A percentile compares a stretch with the other conserved stretches of the same genome.
Evolutionary conservation across 257 asterid genomes (phyloP).

Genomic region (Galeopsis tetrahit): DNA sequence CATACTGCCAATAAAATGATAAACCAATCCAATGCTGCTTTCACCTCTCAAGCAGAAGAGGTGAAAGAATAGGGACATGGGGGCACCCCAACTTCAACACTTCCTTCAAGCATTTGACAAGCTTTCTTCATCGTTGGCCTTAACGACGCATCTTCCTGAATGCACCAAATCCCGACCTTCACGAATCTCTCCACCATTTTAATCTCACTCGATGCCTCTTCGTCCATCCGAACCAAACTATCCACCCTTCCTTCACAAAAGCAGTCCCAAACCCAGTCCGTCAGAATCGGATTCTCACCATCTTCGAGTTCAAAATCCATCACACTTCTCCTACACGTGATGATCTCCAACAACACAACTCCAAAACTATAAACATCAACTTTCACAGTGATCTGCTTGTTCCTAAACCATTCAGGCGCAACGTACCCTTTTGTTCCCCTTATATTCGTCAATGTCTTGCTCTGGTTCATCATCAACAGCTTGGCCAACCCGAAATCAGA

Average conservation of each 20-base stretch:
- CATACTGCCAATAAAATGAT: too few species aligned
- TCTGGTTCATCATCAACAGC: conserved; percentile 50
- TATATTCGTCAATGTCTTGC: conserved; percentile 42
- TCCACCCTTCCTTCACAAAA: conserved; percentile 39
- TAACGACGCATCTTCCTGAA: conserved; percentile 56
- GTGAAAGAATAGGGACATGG: conserved; percentile 44
- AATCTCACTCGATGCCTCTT: conserved; percentile 45
- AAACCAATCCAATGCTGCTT: too few species aligned
- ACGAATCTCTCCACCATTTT: conserved; percentile 43
- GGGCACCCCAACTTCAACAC: conserved; percentile 48
- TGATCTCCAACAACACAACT: conserved; percentile 54
- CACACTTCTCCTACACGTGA: conserved; percentile 44
- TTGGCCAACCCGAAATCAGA: conserved; percentile 71
- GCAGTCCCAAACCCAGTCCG: conserved; percentile 61
- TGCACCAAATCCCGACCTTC: conserved; percentile 73
- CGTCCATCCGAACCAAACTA: conserved; percentile 42
- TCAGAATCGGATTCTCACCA: conserved; percentile 37
- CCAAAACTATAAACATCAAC: conserved; percentile 73
- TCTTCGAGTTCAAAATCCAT: conserved; percentile 34
- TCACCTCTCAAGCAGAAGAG: background rate
- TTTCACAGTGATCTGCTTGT: conserved; percentile 44
- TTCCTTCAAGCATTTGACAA: conserved; percentile 66
- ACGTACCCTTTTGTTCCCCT: conserved; percentile 70
- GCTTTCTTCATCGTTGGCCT: conserved; percentile 64
- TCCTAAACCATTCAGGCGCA: conserved; percentile 71